phyloP scores from a whole-genome alignment of 768 basidiomycete species.

The Boletus vermiculosoides region DNA sequence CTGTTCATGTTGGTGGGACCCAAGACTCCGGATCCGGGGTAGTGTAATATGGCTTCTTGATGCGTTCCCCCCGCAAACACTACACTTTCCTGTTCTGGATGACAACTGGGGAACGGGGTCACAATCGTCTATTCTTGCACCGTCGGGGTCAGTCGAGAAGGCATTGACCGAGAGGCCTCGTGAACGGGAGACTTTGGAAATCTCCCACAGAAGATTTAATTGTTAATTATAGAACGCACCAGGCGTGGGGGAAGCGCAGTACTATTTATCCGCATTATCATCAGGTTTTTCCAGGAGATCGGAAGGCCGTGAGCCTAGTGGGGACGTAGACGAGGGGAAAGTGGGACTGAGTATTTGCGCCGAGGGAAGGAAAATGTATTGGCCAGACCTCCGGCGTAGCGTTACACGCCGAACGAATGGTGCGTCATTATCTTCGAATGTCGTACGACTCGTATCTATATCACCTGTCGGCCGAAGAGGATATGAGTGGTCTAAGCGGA shows the following conservation, averaged over 20 bases:
- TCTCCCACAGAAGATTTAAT: not conserved
- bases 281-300: not conserved
- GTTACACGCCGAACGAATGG: not conserved
- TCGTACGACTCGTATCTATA: no score
- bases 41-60: not conserved
- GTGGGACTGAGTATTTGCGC: not conserved
- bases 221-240: no score
- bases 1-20: not conserved
- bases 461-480: not conserved
- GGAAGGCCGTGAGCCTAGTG: not conserved
- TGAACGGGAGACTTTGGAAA: not conserved
- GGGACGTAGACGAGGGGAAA: not conserved
- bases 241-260: not conserved
- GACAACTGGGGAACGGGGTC: not conserved
- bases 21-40: not conserved
- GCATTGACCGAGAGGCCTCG: not conserved
- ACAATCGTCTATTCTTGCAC: not conserved
- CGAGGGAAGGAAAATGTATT: not conserved
- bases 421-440: not conserved
- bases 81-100: slow-evolving; percentile 9
- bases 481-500: not conserved
- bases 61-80: not conserved
- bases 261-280: not conserved
- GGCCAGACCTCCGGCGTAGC: not conserved
- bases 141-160: not conserved